Conservation (phyloP, 257 asterid genomes). For the Knoxia roxburghii region DNA sequence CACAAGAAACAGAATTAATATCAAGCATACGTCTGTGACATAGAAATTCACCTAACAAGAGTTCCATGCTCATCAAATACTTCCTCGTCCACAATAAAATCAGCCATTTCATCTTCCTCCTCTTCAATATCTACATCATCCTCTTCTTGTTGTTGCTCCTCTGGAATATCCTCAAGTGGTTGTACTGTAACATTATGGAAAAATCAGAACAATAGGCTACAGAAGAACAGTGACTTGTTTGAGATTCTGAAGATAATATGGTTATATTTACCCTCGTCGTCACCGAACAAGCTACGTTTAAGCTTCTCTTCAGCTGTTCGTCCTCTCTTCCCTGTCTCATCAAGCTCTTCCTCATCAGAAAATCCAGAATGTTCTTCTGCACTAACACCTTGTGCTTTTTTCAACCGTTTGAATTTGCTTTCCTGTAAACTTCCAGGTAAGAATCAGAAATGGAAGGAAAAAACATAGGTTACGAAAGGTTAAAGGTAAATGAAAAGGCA, state of each 20-base stretch:
- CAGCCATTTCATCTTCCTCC: conserved; percentile 96
- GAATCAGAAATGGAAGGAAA: conserved; percentile 6
- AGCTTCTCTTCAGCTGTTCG: conserved; percentile 81
- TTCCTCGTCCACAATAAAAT: conserved; percentile 89
- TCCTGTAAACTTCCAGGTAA: conserved; percentile 32
- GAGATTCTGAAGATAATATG: background rate
- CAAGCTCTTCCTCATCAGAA: conserved; percentile 72
- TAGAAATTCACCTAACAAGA: conserved; percentile 50
- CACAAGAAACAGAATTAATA: background rate
- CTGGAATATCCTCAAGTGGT: conserved; percentile 88
- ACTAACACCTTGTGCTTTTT: conserved; percentile 72
- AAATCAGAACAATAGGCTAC: conserved; percentile 11
- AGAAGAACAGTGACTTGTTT: background rate
- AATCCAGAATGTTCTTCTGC: conserved; percentile 72
- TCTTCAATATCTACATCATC: conserved; percentile 61
- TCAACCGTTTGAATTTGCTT: conserved; percentile 74
- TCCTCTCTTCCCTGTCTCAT: conserved; percentile 62
- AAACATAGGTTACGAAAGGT: background rate
- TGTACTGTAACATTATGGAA: conserved; percentile 39
- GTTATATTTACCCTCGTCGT: conserved; percentile 61
- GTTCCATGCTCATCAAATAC: conserved; percentile 82
- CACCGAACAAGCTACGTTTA: conserved; percentile 72
- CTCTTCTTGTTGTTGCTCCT: conserved; percentile 71
- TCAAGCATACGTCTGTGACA: background rate
- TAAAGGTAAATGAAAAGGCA: conserved; percentile 15